Evolutionary conservation across 306 rosid species (phyloP).

Genomic region (peach (Prunus persica)): DNA sequence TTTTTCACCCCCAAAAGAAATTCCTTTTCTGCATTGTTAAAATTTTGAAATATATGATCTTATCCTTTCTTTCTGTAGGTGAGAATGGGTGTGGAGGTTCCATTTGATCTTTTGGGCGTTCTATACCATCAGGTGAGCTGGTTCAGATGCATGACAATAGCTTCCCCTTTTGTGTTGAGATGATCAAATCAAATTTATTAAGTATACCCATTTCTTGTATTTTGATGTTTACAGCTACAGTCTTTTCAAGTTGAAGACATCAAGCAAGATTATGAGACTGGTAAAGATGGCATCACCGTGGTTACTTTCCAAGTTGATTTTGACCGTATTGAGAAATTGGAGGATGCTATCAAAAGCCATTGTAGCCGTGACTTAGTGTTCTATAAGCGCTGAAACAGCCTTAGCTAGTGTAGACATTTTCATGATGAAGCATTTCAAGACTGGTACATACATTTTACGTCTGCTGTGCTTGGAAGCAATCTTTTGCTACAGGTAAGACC

Average conservation of each 20-base stretch:
- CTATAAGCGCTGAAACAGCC: conserved; percentile 46
- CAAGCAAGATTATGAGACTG: conserved; percentile 81
- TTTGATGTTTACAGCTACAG: conserved; percentile 55
- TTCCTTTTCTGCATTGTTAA: background rate
- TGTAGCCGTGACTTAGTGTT: conserved; percentile 72
- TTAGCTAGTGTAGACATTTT: conserved; percentile 5
- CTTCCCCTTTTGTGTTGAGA: conserved; percentile 12
- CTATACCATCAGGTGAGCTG: conserved; percentile 76
- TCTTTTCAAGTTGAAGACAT: conserved; percentile 68
- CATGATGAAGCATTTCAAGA: conserved; percentile 18
- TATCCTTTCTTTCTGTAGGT: conserved; percentile 42
- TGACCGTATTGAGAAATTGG: conserved; percentile 73
- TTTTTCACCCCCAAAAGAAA: background rate
- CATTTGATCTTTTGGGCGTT: conserved; percentile 75
- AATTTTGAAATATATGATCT: background rate
- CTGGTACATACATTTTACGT: background rate
- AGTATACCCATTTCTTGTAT: background rate
- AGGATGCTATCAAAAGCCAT: conserved; percentile 73
- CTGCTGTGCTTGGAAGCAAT: conserved; percentile 2
- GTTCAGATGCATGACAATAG: conserved; percentile 5
- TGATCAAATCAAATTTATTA: conserved; percentile 25
- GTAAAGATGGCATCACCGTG: conserved; percentile 75
- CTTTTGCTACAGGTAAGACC: background rate
- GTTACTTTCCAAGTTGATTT: conserved; percentile 80
- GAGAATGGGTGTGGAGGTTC: conserved; percentile 85